Conservation (phyloP, 2,329 filamentous ascomycete species). For the Dactylellina leptospora region DNA sequence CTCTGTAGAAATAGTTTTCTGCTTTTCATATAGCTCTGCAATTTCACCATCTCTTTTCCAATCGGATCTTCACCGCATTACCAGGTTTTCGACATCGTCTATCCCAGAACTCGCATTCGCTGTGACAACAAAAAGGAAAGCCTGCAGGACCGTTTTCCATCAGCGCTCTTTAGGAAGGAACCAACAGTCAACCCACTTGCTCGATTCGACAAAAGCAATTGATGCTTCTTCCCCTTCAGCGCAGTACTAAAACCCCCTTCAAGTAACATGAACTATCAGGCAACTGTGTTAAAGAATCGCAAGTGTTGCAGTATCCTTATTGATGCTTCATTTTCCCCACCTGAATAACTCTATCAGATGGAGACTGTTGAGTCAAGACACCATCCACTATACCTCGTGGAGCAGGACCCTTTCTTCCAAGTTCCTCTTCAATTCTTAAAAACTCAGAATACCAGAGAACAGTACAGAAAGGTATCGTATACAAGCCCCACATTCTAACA, state of each 20-base stretch:
- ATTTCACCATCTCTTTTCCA: conserved; percentile 15
- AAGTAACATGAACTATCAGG: conserved; percentile 17
- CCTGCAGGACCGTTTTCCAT: conserved; percentile 39
- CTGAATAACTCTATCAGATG: no score
- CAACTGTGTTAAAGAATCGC: conserved; percentile 13
- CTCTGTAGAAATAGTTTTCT: background rate
- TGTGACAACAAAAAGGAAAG: conserved; percentile 23
- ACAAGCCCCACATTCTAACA: background rate
- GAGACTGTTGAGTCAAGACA: no score
- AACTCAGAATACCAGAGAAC: background rate
- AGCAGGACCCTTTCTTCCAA: conserved; percentile 42
- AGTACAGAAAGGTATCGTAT: background rate
- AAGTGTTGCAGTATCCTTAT: background rate
- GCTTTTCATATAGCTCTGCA: background rate
- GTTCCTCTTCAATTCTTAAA: conserved; percentile 7
- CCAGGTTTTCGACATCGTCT: conserved; percentile 50
- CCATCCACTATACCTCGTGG: conserved; percentile 14
- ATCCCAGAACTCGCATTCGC: conserved; percentile 40
- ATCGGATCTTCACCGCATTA: conserved; percentile 47
- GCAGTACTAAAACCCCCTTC: conserved; percentile 11
- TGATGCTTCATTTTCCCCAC: no score
- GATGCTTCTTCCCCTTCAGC: conserved; percentile 9
- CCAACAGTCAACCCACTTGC: conserved; percentile 34
- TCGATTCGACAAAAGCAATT: conserved; percentile 19
- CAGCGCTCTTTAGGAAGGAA: conserved; percentile 38